Base-by-base conservation (phyloP, 495 filamentous ascomycete genomes). In the Aspergillus kassunensis region DNA sequence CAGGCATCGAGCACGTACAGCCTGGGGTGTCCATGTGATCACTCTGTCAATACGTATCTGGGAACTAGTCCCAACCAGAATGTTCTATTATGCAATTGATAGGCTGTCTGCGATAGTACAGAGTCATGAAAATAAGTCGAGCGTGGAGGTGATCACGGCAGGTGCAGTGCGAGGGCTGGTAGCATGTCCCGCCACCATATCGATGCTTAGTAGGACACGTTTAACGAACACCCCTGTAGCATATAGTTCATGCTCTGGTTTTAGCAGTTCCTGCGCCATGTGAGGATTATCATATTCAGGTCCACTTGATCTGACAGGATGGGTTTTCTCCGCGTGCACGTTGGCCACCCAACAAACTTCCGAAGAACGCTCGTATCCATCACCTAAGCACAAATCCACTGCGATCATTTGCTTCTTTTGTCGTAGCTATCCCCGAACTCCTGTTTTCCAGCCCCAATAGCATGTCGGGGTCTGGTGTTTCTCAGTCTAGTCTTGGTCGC, bases 321-420 rank as follows among this genome's bases (percentile, higher is more conserved):
- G n/a, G n/a, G n/a, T n/a, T n/a, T n/a, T n/a, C n/a, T n/a, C n/a
- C n/a, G n/a, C n/a, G n/a, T n/a, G n/a, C n/a, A n/a, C n/a, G n/a
- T n/a, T n/a, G n/a, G n/a, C n/a, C n/a, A n/a, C n/a, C n/a, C n/a
- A n/a, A n/a, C n/a, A n/a, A n/a, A n/a, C n/a, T n/a, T n/a, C n/a
- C n/a, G n/a, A n/a, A n/a, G n/a, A n/a, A n/a, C n/a, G n/a, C 35
- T 42, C 47, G 47, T 31, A 50, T 50, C 42, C 35, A 36, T 37
- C 34, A 50, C 42, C 13, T 8, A 13, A 13, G 31, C 20, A 29
- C 35, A 21, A 30, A 19, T 12, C 9, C 7, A 8, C 9, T 6
- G 10, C 20, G 3, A 10, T 35, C 45, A 24, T 37, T 43, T 43
- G 21, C 40, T 43, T 18, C 10, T 25, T 43, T 27, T 1, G 40